These are phyloP conservation scores for Paraurostyla sp. DNA, from an alignment of 73 alveolate species.

Conservation along the genomic window DNA sequence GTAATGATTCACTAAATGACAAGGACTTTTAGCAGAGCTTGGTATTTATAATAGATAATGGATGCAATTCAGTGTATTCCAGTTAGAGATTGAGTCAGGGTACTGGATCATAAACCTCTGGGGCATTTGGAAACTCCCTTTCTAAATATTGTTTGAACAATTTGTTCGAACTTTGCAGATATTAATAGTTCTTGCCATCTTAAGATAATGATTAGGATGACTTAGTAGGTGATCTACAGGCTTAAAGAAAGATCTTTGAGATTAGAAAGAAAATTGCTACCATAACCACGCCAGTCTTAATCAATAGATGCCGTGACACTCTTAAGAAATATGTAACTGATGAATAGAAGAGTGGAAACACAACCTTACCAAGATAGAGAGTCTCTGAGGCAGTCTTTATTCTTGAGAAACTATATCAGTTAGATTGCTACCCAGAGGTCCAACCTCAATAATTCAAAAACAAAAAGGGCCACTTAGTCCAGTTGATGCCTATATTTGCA, in stretches of 20 bases:
- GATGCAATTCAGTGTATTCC: constrained; percentile 69
- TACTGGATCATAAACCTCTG: neutral
- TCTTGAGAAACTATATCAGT: constrained; percentile 76
- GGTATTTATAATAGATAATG: constrained; percentile 69
- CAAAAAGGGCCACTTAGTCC: constrained; percentile 85
- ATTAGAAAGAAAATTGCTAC: constrained; percentile 84
- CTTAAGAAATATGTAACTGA: constrained; percentile 84
- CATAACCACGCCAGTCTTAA: constrained; percentile 88
- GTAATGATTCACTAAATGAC: constrained; percentile 49
- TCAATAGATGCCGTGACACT: constrained; percentile 88
- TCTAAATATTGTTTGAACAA: constrained; percentile 79
- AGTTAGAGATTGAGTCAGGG: constrained; percentile 22
- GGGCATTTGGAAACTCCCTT: constrained; percentile 60
- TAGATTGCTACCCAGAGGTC: constrained; percentile 86
- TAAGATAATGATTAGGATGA: constrained; percentile 54
- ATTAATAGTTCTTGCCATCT: constrained; percentile 48
- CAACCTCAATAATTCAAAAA: constrained; percentile 39
- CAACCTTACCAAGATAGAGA: constrained; percentile 82
- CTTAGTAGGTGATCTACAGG: neutral
- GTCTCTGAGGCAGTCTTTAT: constrained; percentile 81
- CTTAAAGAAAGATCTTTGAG: constrained; percentile 63
- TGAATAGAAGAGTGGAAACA: constrained; percentile 82
- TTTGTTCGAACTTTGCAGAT: constrained; percentile 83
- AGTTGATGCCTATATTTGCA: constrained; percentile 83
- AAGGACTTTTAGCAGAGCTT: constrained; percentile 61